Base-by-base conservation (phyloP, 495 filamentous ascomycete genomes). In the Thozetella sp. region DNA sequence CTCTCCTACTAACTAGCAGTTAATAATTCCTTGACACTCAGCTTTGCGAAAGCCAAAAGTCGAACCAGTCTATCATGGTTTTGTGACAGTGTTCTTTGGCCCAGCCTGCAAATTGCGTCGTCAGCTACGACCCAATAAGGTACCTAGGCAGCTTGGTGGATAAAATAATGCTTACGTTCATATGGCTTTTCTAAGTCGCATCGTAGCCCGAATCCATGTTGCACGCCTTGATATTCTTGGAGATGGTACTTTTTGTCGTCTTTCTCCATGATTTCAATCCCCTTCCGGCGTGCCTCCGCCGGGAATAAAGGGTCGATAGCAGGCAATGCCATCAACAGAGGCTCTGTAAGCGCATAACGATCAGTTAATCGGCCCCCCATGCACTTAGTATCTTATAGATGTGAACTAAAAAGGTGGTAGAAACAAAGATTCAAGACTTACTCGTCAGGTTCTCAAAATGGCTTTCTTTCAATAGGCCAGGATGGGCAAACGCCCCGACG, bases 251-350 rank as follows among this genome's bases (percentile, higher is more conserved):
- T 75, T 64, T 83, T 76, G 23, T 69, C 69, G 34, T 73, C 70
- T 64, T 82, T 79, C 64, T 80, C 75, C 51, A 90, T 71, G 53
- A 82, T 85, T 1, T 77, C 80, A 67, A 87, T 80, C 13, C 81
- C 83, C 67, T 84, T 78, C 62, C 82, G 80, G 51, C 87, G 80
- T 56, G 84, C 81, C 63, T 80, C 69, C 27, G 78, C 70, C 22
- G 83, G 76, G 79, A 89, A 89, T 64, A 86, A 83, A 4, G 67
- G 37, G 70, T 90, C 87, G 66, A 75, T 81, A 67, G 88, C 85
- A 76, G 72, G 48, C 22, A 54, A 66, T 3, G 62, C 62, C 19
- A 59, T 63, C n/a, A 68, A 45, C n/a, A 70, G 48, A 2, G 65
- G 67, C 22, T 68, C 56, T 59, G 25, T 37, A 15, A n/a, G n/a